Percentiles rank a stretch among this genome's conserved stretches.
phyloP scores from a whole-genome alignment of 73 alveolate species.

The Paramecium sonneborni region DNA sequence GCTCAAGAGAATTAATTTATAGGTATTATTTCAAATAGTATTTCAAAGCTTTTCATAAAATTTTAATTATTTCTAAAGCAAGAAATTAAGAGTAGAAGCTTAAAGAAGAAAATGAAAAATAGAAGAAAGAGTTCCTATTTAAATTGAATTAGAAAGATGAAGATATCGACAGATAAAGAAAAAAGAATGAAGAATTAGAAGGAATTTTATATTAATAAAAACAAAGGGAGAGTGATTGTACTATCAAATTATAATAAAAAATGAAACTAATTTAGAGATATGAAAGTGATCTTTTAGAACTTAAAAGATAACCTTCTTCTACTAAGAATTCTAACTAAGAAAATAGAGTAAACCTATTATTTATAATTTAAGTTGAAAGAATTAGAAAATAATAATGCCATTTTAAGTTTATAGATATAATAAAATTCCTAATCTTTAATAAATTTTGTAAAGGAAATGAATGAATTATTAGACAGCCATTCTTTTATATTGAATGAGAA shows the following conservation, averaged over 20 bases:
- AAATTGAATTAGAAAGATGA: constrained; percentile 45
- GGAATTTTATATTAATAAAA: constrained; percentile 23
- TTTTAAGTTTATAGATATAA: background rate
- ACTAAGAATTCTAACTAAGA: constrained; percentile 33
- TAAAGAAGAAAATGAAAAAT: constrained; percentile 39
- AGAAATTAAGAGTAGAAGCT: background rate
- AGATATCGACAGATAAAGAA: constrained; percentile 22
- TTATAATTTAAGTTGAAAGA: background rate
- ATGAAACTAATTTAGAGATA: constrained; percentile 11
- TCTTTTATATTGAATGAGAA: constrained; percentile 43
- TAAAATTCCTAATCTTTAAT: constrained; percentile 17
- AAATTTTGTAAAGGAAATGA: constrained; percentile 49
- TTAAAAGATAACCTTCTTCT: constrained; percentile 44
- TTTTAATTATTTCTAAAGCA: background rate
- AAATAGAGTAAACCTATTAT: constrained; percentile 7
- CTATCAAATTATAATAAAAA: constrained; percentile 9
- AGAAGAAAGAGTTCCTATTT: background rate
- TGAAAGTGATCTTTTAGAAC: constrained; percentile 45
- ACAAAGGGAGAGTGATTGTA: constrained; percentile 16
- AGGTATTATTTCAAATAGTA: background rate
- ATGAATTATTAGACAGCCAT: constrained; percentile 45
- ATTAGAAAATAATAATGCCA: constrained; percentile 28
- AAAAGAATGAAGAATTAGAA: constrained; percentile 51
- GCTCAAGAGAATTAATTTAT: background rate
- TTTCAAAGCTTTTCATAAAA: background rate